These are phyloP conservation scores for Seiridium unicorne DNA, from an alignment of 2,329 filamentous ascomycete species.

Conservation along the genomic window DNA sequence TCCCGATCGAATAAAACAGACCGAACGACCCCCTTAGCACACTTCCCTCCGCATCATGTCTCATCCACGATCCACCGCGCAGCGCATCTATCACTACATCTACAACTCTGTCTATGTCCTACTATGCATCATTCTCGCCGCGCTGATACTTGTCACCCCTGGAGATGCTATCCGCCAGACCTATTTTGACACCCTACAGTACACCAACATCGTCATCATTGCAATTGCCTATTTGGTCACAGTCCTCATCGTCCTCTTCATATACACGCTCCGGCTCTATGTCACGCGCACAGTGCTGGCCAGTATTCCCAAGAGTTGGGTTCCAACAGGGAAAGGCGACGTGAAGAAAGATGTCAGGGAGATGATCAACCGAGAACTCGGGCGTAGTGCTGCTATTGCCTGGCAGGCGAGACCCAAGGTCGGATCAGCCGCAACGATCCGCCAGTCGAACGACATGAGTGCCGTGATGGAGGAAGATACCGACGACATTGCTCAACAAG, in stretches of 20 bases:
- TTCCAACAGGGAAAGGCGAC: constrained; percentile 84
- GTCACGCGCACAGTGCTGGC: constrained; percentile 77
- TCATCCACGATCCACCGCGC: constrained; percentile 23
- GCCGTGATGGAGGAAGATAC: neutral
- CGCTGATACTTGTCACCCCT: constrained; percentile 76
- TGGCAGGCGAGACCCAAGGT: constrained; percentile 74
- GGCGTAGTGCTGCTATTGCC: constrained; percentile 76
- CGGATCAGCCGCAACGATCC: constrained; percentile 23
- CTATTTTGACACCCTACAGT: constrained; percentile 55
- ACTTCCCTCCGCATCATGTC: neutral
- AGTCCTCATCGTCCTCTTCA: constrained; percentile 65
- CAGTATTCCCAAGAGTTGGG: constrained; percentile 81
- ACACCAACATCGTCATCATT: constrained; percentile 82
- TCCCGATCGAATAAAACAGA: neutral
- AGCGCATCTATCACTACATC: constrained; percentile 71
- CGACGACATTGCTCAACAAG: constrained; percentile 4
- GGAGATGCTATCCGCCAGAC: constrained; percentile 80
- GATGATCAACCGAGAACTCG: constrained; percentile 71
- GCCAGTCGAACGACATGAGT: constrained; percentile 11
- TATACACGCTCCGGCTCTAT: constrained; percentile 84
- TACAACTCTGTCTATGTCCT: constrained; percentile 78
- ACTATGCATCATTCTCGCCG: constrained; percentile 70
- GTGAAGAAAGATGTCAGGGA: constrained; percentile 71
- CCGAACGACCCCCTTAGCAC: neutral
- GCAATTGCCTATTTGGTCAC: constrained; percentile 74